Evolutionary conservation across 169 alveolate species (phyloP).

Genomic region (Ichthyophthirius multifiliis): DNA sequence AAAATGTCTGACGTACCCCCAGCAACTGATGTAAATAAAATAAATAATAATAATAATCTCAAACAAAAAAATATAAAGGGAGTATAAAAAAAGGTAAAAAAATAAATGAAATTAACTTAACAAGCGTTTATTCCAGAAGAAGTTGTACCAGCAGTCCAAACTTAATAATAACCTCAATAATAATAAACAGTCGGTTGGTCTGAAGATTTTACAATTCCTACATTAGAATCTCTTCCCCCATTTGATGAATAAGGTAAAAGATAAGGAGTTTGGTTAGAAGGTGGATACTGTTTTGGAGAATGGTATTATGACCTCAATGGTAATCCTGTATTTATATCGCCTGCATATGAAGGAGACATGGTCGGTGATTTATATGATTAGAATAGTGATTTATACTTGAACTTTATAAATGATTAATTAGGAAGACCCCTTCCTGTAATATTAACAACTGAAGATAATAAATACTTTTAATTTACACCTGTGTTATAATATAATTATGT

Average conservation of each 20-base stretch:
- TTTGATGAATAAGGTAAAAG: neutral
- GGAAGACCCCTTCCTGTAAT: neutral
- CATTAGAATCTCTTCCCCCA: neutral
- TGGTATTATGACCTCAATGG: constrained; percentile 6
- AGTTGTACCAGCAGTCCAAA: no score
- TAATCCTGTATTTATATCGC: neutral
- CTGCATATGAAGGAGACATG: neutral
- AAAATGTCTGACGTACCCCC: no score
- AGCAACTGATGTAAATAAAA: no score
- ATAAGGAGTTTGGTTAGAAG: neutral
- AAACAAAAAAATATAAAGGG: no score
- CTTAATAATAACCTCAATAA: no score
- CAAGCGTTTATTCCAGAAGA: no score
- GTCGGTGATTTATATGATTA: neutral
- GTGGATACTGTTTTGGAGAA: neutral
- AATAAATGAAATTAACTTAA: no score
- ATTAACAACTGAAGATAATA: neutral
- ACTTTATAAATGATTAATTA: neutral
- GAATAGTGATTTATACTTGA: neutral
- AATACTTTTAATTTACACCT: neutral
- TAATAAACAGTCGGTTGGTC: no score
- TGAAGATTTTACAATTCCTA: no score
- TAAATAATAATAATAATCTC: no score
- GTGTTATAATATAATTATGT: neutral
- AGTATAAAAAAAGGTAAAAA: no score